These are phyloP conservation scores for Exophiala lecanii-corni DNA, from an alignment of 2,329 filamentous ascomycete genomes.

Conservation along the genomic window DNA sequence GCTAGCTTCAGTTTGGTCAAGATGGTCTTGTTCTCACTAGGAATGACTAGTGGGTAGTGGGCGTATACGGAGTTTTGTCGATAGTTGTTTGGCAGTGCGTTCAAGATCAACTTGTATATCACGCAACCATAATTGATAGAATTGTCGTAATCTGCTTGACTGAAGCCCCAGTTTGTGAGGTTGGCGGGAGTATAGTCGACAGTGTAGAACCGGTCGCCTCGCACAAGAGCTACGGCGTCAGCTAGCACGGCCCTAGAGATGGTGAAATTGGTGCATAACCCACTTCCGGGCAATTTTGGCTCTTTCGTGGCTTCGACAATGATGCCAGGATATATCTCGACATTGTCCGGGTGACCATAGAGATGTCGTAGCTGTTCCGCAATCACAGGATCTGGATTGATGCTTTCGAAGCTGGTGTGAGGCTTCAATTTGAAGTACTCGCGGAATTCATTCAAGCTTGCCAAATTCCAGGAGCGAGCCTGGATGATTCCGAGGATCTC, in stretches of 20 bases:
- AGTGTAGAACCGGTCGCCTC: slow-evolving; percentile 44
- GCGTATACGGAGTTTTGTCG: slow-evolving; percentile 45
- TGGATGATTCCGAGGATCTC: slow-evolving; percentile 61
- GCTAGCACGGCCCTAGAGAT: slow-evolving; percentile 40
- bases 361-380: slow-evolving; percentile 42
- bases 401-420: slow-evolving; percentile 48
- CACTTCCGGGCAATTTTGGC: slow-evolving; percentile 44
- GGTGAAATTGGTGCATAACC: slow-evolving; percentile 46
- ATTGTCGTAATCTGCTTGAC: slow-evolving; percentile 38
- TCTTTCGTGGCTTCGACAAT: slow-evolving; percentile 54
- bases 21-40: slow-evolving; percentile 42
- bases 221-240: slow-evolving; percentile 43
- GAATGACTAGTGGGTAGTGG: slow-evolving; percentile 48
- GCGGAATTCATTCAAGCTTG: slow-evolving; percentile 55
- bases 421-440: slow-evolving; percentile 49
- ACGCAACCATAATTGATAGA: slow-evolving; percentile 46
- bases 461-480: slow-evolving; percentile 57
- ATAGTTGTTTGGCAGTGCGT: slow-evolving; percentile 47
- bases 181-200: slow-evolving; percentile 39
- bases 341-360: slow-evolving; percentile 49
- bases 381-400: slow-evolving; percentile 48
- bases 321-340: slow-evolving; percentile 56
- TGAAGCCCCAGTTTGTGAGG: slow-evolving; percentile 43
- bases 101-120: slow-evolving; percentile 48
- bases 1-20: slow-evolving; percentile 36